phyloP scores from a whole-genome alignment of 2,329 filamentous ascomycete genomes.

The Claviceps citrina region DNA sequence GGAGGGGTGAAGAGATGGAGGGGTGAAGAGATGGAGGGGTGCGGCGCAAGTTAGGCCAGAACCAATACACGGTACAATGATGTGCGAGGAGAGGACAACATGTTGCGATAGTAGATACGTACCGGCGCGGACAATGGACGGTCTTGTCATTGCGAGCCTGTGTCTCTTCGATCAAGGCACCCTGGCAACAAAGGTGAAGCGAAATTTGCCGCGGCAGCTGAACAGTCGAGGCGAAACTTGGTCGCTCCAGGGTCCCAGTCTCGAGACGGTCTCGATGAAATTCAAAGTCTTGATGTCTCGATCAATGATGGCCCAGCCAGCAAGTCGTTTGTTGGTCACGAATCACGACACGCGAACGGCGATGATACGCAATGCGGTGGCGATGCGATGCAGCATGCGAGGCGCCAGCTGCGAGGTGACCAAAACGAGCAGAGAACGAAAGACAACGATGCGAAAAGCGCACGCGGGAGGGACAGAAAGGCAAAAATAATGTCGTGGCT shows the following conservation, averaged over 20 bases:
- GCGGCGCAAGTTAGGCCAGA: too few relatives aligned
- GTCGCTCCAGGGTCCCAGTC: too few relatives aligned
- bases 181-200: conserved; percentile 1
- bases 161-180: background rate
- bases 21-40: too few relatives aligned
- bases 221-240: background rate
- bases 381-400: background rate
- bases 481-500: background rate
- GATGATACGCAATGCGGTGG: too few relatives aligned
- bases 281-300: too few relatives aligned
- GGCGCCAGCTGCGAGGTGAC: too few relatives aligned
- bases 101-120: conserved; percentile 26
- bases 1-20: background rate
- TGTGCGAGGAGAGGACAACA: background rate
- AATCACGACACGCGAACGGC: too few relatives aligned
- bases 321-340: too few relatives aligned
- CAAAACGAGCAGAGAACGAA: too few relatives aligned
- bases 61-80: too few relatives aligned
- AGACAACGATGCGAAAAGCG: background rate
- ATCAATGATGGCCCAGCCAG: too few relatives aligned
- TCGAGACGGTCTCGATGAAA: too few relatives aligned
- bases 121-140: conserved; percentile 45
- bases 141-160: conserved; percentile 34
- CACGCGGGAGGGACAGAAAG: background rate
- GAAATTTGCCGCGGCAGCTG: conserved; percentile 2